Evolutionary conservation across 345 rosid species (phyloP), one percentile per base, ranked within the genome.

Genomic region (Adansonia digitata): DNA sequence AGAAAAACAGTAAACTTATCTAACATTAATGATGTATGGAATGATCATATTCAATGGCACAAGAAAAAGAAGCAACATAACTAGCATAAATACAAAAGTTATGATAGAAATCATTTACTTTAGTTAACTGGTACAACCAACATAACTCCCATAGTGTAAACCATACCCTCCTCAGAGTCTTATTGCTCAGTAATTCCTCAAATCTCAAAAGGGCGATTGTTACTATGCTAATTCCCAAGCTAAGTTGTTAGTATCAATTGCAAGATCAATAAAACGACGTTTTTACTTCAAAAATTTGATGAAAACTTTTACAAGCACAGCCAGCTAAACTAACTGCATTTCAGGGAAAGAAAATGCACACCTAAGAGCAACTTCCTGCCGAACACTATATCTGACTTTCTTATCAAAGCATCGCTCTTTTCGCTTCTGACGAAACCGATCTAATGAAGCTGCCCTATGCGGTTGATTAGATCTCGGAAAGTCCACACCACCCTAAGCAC

Each of bases 361-460:
- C 98, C 98, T 94, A 66, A 88, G 90, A 5, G 98, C 98, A 46
- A 94, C 98, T 85, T 94, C 98, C 84, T 92, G 97, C 61, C 98
- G 98, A 75, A 94, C 98, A 74, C 90, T 77, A 73, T 94, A 94
- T 86, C 98, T 77, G 51, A 94, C 95, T 91, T 94, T 94, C 93
- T 91, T 94, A 69, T 91, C 95, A 80, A 88, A 94, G 82, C 95
- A 90, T 22, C 98, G 85, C 80, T 94, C 94, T 84, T 88, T 92
- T 74, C 97, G 89, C 90, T 94, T 94, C 87, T 92, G 94, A 45
- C 98, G 86, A 61, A 94, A 94, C 84, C 98, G 88, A 81, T 82
- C 82, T 79, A 94, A 83, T 0, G 98, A 94, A 57, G 97, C 97
- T 22, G 86, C 97, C 80, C 98, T 85, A 59, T 92, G 98, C 17